Evolutionary conservation across 1,139 yeast genomes (phyloP).

Genomic region (Yamadazyma triangularis): DNA sequence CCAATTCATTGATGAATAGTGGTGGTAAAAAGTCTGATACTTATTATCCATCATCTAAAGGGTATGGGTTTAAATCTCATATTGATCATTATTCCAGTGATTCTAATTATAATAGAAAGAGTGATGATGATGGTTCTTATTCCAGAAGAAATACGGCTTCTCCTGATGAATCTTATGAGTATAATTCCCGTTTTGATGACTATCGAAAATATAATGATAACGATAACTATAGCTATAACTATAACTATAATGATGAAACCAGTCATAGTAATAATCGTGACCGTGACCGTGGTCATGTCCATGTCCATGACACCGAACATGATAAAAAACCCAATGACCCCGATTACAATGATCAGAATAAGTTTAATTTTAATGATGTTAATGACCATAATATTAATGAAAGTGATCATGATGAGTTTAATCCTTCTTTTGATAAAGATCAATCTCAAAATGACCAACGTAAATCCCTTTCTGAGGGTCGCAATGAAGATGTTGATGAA

Average conservation of each 20-base stretch:
- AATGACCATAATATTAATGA: conserved; percentile 5
- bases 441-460: conserved; percentile 4
- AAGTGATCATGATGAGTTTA: conserved; percentile 7
- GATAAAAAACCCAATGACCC: conserved; percentile 3
- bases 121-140: conserved; percentile 6
- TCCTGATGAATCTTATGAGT: conserved; percentile 5
- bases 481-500: conserved; percentile 3
- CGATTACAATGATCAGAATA: conserved; percentile 2
- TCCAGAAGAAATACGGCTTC: conserved; percentile 9
- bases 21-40: conserved; percentile 20
- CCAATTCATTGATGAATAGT: conserved; percentile 21
- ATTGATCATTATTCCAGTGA: conserved; percentile 17
- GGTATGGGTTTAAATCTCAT: conserved; percentile 12
- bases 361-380: conserved; percentile 2
- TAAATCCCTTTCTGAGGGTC: not conserved
- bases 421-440: conserved; percentile 2
- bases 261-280: conserved; percentile 3
- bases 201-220: conserved; percentile 3
- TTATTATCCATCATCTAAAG: conserved; percentile 22
- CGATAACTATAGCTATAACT: conserved; percentile 3
- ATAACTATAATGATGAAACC: conserved; percentile 2
- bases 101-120: conserved; percentile 7
- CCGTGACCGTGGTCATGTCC: conserved; percentile 2
- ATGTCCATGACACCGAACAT: conserved; percentile 5
- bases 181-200: conserved; percentile 3